A percentile compares a stretch with the other conserved stretches of the same genome.
Conservation (phyloP, 768 basidiomycete species). For the Chlorophyllum brunneum region DNA sequence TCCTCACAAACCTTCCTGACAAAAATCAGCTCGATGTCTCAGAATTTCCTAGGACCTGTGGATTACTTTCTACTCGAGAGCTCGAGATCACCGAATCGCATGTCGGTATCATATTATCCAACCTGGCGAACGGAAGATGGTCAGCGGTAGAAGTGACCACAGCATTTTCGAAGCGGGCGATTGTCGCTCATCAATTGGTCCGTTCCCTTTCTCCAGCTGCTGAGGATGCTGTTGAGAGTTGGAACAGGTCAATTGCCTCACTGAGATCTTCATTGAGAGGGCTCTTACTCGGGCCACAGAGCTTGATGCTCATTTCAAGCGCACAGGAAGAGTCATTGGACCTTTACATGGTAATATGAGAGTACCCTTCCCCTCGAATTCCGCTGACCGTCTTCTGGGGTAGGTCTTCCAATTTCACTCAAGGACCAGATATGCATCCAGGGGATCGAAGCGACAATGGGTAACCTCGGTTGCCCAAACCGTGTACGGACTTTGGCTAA, state of each 20-base stretch:
- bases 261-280: slow-evolving; percentile 77
- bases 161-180: slow-evolving; percentile 75
- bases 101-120: slow-evolving; percentile 44
- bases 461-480: slow-evolving; percentile 27
- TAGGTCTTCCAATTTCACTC: slow-evolving; percentile 60
- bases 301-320: slow-evolving; percentile 58
- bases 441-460: slow-evolving; percentile 68
- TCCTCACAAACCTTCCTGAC: slow-evolving; percentile 43
- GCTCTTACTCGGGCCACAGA: slow-evolving; percentile 61
- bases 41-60: slow-evolving; percentile 49
- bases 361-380: slow-evolving; percentile 8
- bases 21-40: slow-evolving; percentile 47
- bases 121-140: slow-evolving; percentile 52
- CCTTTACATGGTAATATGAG: slow-evolving; percentile 56
- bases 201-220: slow-evolving; percentile 19
- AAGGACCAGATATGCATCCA: slow-evolving; percentile 73
- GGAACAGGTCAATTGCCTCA: slow-evolving; percentile 70
- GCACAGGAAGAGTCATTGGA: slow-evolving; percentile 63
- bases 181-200: slow-evolving; percentile 77
- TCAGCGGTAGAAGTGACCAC: slow-evolving; percentile 64
- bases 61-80: slow-evolving; percentile 52
- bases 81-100: slow-evolving; percentile 40
- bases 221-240: neutral
- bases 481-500: neutral
- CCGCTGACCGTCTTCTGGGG: neutral